Conservation (phyloP, 345 rosid species). For the Psidium friedrichsthalianum region DNA sequence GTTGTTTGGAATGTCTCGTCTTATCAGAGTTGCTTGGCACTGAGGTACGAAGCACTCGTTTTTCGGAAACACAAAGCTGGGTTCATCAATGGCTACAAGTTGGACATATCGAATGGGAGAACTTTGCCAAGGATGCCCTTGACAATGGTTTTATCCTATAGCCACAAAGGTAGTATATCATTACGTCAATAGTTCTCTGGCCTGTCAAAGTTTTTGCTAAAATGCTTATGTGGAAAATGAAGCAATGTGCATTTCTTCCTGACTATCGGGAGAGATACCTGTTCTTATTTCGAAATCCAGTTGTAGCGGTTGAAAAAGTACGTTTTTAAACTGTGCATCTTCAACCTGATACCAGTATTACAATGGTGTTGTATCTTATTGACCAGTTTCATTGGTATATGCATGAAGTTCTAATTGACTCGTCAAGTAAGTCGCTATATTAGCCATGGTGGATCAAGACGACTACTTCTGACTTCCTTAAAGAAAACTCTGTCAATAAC, state of each 20-base stretch:
- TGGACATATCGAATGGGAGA: conserved; percentile 49
- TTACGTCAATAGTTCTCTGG: not conserved
- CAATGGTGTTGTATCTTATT: not conserved
- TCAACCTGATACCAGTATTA: not conserved
- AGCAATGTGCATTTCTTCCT: not conserved
- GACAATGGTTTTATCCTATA: conserved; percentile 40
- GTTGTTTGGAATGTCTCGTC: not conserved
- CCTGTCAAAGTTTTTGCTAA: not conserved
- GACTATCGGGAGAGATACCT: not conserved
- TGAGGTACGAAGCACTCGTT: conserved; percentile 62
- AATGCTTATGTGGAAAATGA: not conserved
- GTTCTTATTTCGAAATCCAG: not conserved
- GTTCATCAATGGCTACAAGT: conserved; percentile 37
- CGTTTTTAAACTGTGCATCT: not conserved
- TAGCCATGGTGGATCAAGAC: not conserved
- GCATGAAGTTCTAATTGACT: not conserved
- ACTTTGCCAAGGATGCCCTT: conserved; percentile 48
- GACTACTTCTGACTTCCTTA: not conserved
- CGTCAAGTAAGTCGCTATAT: not conserved
- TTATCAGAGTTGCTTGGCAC: conserved; percentile 57
- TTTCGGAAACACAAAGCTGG: conserved; percentile 44
- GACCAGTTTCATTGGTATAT: not conserved
- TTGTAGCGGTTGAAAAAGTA: not conserved
- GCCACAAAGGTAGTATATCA: conserved; percentile 34
- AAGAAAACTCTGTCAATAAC: not conserved